phyloP scores from a whole-genome alignment of 129 eudicot species.

The sunflower (Helianthus annuus) region DNA sequence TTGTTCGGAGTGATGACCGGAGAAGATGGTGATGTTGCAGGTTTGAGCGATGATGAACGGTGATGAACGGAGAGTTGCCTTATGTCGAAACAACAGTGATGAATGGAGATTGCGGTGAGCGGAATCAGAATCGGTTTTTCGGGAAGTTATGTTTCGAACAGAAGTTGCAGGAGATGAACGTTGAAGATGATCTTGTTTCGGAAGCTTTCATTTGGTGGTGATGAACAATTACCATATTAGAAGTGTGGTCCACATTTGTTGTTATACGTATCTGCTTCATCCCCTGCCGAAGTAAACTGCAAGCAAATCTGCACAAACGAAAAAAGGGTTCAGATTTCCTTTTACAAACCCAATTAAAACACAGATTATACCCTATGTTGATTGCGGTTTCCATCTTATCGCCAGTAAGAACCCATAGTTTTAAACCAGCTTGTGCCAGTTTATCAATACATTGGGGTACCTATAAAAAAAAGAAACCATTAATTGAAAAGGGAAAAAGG shows the following conservation, averaged over 20 bases:
- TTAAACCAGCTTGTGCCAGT: constrained; percentile 96
- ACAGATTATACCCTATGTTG: constrained; percentile 73
- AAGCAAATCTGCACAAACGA: constrained; percentile 61
- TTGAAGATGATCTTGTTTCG: too few species aligned
- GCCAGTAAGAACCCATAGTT: constrained; percentile 95
- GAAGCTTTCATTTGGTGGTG: too few species aligned
- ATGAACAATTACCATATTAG: constrained; percentile 56
- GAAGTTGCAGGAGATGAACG: too few species aligned
- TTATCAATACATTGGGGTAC: constrained; percentile 96
- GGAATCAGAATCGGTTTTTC: too few species aligned
- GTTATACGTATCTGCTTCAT: constrained; percentile 87
- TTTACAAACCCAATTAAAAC: not conserved
- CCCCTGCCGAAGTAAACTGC: constrained; percentile 94
- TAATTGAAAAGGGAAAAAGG: not conserved
- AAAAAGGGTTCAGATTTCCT: not conserved
- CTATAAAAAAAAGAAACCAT: constrained; percentile 38
- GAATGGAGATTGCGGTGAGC: too few species aligned
- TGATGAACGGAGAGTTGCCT: too few species aligned
- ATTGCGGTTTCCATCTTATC: constrained; percentile 99
- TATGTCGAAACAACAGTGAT: too few species aligned
- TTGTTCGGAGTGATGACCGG: too few species aligned
- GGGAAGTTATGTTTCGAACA: too few species aligned
- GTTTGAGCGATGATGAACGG: too few species aligned
- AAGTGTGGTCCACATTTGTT: constrained; percentile 50
- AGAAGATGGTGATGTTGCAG: too few species aligned